These are phyloP conservation scores for Mortierella sp. DNA, from an alignment of 371 early-diverging fungal species.

Conservation along the genomic window DNA sequence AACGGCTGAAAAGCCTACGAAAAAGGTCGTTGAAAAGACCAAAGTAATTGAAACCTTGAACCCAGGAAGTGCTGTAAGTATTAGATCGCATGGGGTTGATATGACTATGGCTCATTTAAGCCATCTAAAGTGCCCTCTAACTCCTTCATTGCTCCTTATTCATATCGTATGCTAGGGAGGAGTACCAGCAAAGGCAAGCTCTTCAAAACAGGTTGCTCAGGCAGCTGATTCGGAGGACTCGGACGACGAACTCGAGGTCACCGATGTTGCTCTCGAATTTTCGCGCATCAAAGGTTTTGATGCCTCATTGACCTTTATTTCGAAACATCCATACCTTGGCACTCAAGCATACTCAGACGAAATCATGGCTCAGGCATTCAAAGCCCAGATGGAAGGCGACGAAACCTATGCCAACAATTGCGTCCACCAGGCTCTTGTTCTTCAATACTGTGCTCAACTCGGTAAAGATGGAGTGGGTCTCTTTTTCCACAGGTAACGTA, in stretches of 20 bases:
- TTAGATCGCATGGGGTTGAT: no score
- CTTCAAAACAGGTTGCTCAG: constrained; percentile 28
- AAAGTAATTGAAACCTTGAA: constrained; percentile 82
- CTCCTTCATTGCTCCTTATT: neutral
- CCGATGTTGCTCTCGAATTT: constrained; percentile 73
- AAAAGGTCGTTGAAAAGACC: constrained; percentile 62
- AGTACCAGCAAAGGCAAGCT: constrained; percentile 31
- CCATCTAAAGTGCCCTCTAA: neutral
- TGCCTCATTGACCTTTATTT: constrained; percentile 75
- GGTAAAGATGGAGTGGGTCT: constrained; percentile 87
- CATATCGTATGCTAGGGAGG: constrained; percentile 24
- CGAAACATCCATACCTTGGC: constrained; percentile 76
- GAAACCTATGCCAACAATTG: constrained; percentile 76
- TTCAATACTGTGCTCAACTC: constrained; percentile 87
- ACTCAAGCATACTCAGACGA: constrained; percentile 81
- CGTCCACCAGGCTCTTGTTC: constrained; percentile 84
- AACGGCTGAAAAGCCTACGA: constrained; percentile 51
- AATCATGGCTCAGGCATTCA: constrained; percentile 90
- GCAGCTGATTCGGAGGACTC: constrained; percentile 65
- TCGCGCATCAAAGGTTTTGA: constrained; percentile 75
- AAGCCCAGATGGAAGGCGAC: constrained; percentile 80
- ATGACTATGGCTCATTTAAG: neutral
- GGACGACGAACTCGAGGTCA: constrained; percentile 71
- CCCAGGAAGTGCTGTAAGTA: constrained; percentile 67
- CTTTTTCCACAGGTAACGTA: constrained; percentile 82